Conservation (phyloP, 768 basidiomycete species). For the Termitomyces sp. region DNA sequence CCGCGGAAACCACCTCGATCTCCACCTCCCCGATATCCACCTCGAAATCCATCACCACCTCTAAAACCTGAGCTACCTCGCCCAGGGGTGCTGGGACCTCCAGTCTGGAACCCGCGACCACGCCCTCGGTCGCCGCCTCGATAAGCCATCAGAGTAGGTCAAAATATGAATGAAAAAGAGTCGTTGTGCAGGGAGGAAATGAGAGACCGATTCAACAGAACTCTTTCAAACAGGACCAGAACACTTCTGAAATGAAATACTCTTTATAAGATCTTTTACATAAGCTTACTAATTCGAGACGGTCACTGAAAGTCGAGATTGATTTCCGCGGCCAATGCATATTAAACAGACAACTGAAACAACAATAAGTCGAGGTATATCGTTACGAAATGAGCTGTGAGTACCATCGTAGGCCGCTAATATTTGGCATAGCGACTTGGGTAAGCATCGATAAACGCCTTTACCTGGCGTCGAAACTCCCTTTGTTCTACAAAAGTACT, state of each 20-base stretch:
- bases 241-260: not conserved
- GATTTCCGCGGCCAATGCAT: too few relatives aligned
- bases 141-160: constrained; percentile 7
- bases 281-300: too few relatives aligned
- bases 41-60: constrained; percentile 24
- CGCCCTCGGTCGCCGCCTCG: constrained; percentile 29
- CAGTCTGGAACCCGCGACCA: constrained; percentile 22
- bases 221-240: constrained; percentile 12
- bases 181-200: not conserved
- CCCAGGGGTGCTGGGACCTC: constrained; percentile 22
- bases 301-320: too few relatives aligned
- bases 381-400: too few relatives aligned
- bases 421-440: not conserved
- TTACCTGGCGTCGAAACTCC: not conserved
- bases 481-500: not conserved
- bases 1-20: constrained; percentile 7
- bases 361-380: too few relatives aligned
- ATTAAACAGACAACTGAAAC: too few relatives aligned
- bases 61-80: constrained; percentile 21
- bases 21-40: constrained; percentile 6
- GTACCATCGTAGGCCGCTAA: too few relatives aligned
- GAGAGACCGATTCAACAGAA: not conserved
- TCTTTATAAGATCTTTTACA: not conserved
- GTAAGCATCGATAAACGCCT: too few relatives aligned
- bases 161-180: not conserved